Evolutionary conservation across 2,329 filamentous ascomycete species (phyloP).

Genomic region (Aaosphaeria pasadenensis): DNA sequence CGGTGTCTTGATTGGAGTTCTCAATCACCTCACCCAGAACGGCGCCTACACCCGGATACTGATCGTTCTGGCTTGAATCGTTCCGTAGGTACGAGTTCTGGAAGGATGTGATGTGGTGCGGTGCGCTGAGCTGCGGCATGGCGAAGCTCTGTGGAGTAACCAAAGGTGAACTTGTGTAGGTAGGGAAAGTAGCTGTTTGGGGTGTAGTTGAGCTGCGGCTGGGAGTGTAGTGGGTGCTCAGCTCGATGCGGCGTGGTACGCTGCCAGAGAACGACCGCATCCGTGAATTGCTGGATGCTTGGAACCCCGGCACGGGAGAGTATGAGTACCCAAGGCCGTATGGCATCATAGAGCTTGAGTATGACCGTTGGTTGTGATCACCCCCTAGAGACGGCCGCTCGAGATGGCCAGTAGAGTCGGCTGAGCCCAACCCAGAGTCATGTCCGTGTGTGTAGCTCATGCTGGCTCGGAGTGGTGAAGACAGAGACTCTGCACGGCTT

Average conservation of each 20-base stretch:
- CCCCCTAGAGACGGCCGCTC: constrained; percentile 11
- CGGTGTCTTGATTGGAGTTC: constrained; percentile 28
- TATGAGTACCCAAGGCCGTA: constrained; percentile 41
- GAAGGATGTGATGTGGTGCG: constrained; percentile 38
- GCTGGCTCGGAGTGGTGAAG: constrained; percentile 45
- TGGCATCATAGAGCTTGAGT: constrained; percentile 32
- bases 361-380: constrained; percentile 14
- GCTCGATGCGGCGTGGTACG: constrained; percentile 38
- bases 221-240: constrained; percentile 39
- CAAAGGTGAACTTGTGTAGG: constrained; percentile 39
- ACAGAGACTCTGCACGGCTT: constrained; percentile 41
- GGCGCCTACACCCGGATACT: constrained; percentile 33
- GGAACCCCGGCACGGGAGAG: constrained; percentile 39
- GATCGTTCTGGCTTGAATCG: constrained; percentile 31
- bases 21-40: constrained; percentile 37
- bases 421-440: constrained; percentile 21
- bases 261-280: constrained; percentile 40
- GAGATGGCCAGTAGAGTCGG: constrained; percentile 20
- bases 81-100: constrained; percentile 37
- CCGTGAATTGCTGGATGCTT: constrained; percentile 33
- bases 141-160: constrained; percentile 33
- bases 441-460: constrained; percentile 42
- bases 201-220: constrained; percentile 33
- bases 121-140: constrained; percentile 39
- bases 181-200: constrained; percentile 40